These are phyloP conservation scores for Begonia masoniana DNA, from an alignment of 306 rosid species.

Conservation along the genomic window DNA sequence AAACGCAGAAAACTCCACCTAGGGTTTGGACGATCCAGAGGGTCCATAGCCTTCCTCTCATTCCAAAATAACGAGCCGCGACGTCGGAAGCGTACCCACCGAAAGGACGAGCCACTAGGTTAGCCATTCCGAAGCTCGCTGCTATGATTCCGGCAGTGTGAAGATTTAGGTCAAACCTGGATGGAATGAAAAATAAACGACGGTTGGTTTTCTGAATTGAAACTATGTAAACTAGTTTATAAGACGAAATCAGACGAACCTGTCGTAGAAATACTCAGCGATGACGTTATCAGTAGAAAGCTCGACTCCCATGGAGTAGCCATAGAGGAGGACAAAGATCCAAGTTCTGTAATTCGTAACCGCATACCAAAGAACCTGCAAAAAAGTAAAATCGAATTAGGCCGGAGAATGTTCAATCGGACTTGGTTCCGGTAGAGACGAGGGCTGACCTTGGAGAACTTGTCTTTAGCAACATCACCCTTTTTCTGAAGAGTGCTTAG, in stretches of 20 bases:
- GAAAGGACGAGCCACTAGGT: slow-evolving; percentile 62
- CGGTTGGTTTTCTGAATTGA: not conserved
- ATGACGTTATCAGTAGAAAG: slow-evolving; percentile 73
- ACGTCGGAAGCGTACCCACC: slow-evolving; percentile 63
- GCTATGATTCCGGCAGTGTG: slow-evolving; percentile 85
- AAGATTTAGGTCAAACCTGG: slow-evolving; percentile 49
- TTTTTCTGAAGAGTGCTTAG: slow-evolving; percentile 53
- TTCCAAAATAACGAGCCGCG: slow-evolving; percentile 52
- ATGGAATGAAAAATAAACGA: not conserved
- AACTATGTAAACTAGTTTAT: not conserved
- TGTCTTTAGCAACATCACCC: slow-evolving; percentile 62
- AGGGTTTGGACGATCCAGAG: slow-evolving; percentile 71
- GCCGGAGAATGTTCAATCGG: not conserved
- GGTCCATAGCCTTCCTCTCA: slow-evolving; percentile 78
- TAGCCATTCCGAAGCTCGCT: slow-evolving; percentile 89
- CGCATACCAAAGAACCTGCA: slow-evolving; percentile 66
- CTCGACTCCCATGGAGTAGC: slow-evolving; percentile 93
- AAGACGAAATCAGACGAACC: slow-evolving; percentile 23
- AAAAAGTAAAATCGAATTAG: too few species aligned
- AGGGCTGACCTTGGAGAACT: slow-evolving; percentile 47
- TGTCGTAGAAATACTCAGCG: slow-evolving; percentile 79
- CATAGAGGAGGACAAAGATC: slow-evolving; percentile 75
- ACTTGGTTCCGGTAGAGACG: too few species aligned
- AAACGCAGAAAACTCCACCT: slow-evolving; percentile 75
- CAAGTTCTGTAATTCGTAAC: slow-evolving; percentile 82